Evolutionary conservation across 208 protist genomes (phyloP).

Genomic region (Trypanosoma lewisi): DNA sequence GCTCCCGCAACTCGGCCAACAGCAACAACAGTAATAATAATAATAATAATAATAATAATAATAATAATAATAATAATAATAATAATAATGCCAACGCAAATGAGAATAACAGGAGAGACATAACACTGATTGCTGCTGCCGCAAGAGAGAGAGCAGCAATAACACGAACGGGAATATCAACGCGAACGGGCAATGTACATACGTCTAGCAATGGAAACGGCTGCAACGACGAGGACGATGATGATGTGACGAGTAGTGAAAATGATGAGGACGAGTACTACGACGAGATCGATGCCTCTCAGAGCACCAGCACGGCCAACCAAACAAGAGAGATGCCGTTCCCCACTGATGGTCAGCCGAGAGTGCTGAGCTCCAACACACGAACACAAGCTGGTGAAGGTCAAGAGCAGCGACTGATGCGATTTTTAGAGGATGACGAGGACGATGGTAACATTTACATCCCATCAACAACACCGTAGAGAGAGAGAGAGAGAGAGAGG

Average conservation of each 20-base stretch:
- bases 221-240: slow-evolving; percentile 11
- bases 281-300: not conserved
- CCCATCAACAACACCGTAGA: not conserved
- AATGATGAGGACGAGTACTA: slow-evolving; percentile 11
- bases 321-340: not conserved
- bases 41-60: not conserved
- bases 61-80: not conserved
- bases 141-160: not conserved
- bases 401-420: not conserved
- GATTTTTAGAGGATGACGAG: not conserved
- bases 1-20: not conserved
- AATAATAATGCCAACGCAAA: not conserved
- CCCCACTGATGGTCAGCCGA: not conserved
- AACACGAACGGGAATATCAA: no score
- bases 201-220: slow-evolving; percentile 11
- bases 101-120: not conserved
- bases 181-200: no score
- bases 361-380: not conserved
- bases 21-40: slow-evolving; percentile 1
- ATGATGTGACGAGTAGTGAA: slow-evolving; percentile 17
- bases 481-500: not conserved
- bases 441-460: slow-evolving; percentile 25
- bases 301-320: not conserved
- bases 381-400: not conserved
- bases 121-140: not conserved